These are phyloP conservation scores for Cladosporium cucumerinum DNA, from an alignment of 2,329 filamentous ascomycete species.

Conservation along the genomic window DNA sequence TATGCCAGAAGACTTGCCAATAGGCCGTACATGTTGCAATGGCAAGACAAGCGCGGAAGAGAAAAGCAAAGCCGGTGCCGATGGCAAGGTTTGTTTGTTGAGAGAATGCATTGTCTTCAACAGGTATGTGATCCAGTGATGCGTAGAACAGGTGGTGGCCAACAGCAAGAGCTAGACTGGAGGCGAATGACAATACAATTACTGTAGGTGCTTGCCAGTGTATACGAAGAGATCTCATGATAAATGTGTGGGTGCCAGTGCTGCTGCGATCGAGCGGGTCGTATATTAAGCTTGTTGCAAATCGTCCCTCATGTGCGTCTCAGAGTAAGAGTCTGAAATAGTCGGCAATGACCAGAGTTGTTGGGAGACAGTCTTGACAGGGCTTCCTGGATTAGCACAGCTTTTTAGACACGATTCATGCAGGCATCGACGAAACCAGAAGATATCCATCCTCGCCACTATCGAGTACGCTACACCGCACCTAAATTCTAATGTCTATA, in stretches of 20 bases:
- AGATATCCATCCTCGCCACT: background rate
- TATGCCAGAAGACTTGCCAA: slow-evolving; percentile 22
- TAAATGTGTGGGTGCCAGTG: background rate
- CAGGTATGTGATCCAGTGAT: background rate
- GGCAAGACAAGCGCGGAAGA: slow-evolving; percentile 19
- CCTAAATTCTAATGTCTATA: background rate
- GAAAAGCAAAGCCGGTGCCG: slow-evolving; percentile 25
- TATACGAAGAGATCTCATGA: background rate
- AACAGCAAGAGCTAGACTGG: slow-evolving; percentile 17
- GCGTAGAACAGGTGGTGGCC: slow-evolving; percentile 24
- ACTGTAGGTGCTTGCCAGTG: slow-evolving; percentile 17
- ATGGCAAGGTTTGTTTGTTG: slow-evolving; percentile 21
- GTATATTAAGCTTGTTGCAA: background rate
- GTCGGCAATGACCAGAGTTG: background rate
- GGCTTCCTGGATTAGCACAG: background rate
- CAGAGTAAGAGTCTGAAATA: background rate
- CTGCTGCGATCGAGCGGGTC: background rate
- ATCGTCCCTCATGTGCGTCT: background rate
- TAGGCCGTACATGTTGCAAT: slow-evolving; percentile 19
- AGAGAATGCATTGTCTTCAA: slow-evolving; percentile 16
- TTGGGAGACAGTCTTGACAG: background rate
- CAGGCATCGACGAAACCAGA: background rate
- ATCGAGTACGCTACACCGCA: background rate
- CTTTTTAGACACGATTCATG: background rate
- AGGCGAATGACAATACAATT: slow-evolving; percentile 10